Base-by-base conservation (phyloP, 2,329 filamentous ascomycete genomes). In the Coccinonectria pachysandricola region DNA sequence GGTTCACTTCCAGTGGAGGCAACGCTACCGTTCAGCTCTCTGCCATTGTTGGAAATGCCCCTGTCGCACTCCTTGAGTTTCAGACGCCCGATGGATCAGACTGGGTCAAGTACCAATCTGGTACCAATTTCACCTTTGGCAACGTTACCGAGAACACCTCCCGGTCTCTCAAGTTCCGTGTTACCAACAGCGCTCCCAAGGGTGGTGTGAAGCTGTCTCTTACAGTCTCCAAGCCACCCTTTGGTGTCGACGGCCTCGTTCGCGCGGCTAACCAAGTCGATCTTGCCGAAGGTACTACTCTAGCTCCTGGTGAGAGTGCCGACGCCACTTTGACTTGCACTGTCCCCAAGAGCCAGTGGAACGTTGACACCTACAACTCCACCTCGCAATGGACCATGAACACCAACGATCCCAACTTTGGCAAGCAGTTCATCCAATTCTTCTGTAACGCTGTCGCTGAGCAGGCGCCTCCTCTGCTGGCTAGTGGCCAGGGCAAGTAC, bases 171-270 rank as follows among this genome's bases (percentile, higher is more conserved):
- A 60, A 58, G 26, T 54, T 75, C 46, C 60, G 71, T 1, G 43
- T 75, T 13, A 69, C 62, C 18, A 75, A 75, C 42, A 55, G 47
- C 2, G 68, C 65, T 4, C 47, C 55, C 0, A 25, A 48, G 0
- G 62, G 62, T 3, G 59, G 59, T 5, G 60, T 66, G 8, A 50
- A 50, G 2, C 55, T 75, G 2, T 68, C 63, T 0, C 49, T 75
- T 9, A 74, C 70, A 0, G 68, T 76, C 3, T 75, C 71, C 0
- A 76, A 76, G 42, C 68, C 70, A 4, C 71, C 71, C 0, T 73
- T 68, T 27, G 69, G 68, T 9, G 55, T 69, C 3, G 39, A 51
- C n/a, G 64, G 68, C 3, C 60, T 74, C 12, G 59, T 75, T 19
- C 56, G 60, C 12, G 64, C 69, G 1, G 57, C 55, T 8, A 76